These are phyloP conservation scores for Amanita brunnescens DNA, from an alignment of 768 basidiomycete species.

Conservation along the genomic window DNA sequence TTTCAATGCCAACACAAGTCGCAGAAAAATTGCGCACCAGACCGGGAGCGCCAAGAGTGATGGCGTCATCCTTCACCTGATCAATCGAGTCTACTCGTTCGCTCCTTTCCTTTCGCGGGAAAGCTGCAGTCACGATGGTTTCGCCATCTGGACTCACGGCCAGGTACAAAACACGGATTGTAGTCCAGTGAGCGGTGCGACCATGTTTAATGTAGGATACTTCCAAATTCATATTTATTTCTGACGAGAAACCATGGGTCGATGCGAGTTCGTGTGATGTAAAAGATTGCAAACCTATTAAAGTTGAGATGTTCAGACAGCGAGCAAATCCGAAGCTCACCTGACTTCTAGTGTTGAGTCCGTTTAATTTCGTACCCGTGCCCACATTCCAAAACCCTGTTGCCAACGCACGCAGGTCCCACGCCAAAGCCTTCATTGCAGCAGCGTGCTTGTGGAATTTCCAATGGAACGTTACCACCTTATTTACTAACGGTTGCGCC, in stretches of 20 bases:
- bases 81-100: constrained; percentile 39
- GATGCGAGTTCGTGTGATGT: constrained; percentile 97
- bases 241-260: constrained; percentile 95
- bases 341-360: constrained; percentile 94
- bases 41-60: neutral
- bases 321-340: constrained; percentile 33
- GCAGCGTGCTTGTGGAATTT: constrained; percentile 96
- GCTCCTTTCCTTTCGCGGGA: constrained; percentile 60
- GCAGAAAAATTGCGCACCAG: neutral
- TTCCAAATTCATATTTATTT: constrained; percentile 97
- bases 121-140: constrained; percentile 96
- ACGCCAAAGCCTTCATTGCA: constrained; percentile 95
- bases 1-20: neutral
- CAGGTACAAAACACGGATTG: constrained; percentile 89
- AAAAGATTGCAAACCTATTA: constrained; percentile 86
- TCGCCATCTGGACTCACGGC: constrained; percentile 97
- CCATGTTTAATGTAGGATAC: constrained; percentile 90
- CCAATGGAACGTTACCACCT: constrained; percentile 60
- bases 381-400: constrained; percentile 97
- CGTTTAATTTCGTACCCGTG: constrained; percentile 76
- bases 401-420: constrained; percentile 93
- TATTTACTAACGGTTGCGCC: constrained; percentile 17
- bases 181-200: constrained; percentile 89
- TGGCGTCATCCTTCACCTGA: constrained; percentile 27
- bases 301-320: constrained; percentile 9